Evolutionary conservation across 345 rosid genomes (phyloP).

Genomic region (Linum usitatissimum): DNA sequence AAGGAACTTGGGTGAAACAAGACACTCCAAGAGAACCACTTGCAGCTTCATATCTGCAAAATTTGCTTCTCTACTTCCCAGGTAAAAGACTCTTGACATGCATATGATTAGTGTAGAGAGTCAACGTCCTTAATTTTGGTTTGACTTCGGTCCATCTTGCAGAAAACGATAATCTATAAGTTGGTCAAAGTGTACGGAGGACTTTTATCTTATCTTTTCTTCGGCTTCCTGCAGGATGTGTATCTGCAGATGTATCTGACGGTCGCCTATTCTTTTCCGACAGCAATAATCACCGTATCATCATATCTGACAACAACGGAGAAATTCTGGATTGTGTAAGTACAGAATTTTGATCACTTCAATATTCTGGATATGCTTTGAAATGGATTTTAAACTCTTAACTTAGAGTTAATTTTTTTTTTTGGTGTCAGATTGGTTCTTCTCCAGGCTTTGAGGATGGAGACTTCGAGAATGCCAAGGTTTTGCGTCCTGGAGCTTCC

Average conservation of each 20-base stretch:
- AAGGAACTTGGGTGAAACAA: constrained; percentile 49
- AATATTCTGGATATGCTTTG: no score
- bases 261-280: constrained; percentile 70
- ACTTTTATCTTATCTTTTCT: background rate
- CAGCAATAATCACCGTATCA: constrained; percentile 88
- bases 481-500: constrained; percentile 70
- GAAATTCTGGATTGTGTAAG: constrained; percentile 76
- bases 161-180: background rate
- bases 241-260: constrained; percentile 65
- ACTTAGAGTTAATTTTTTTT: constrained; percentile 30
- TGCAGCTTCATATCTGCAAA: constrained; percentile 34
- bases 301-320: constrained; percentile 46
- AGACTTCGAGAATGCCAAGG: constrained; percentile 75
- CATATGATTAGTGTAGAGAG: background rate
- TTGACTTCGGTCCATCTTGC: background rate
- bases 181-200: background rate
- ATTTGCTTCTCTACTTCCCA: constrained; percentile 60
- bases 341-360: constrained; percentile 6
- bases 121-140: background rate
- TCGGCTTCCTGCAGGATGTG: constrained; percentile 42
- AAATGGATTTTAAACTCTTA: constrained; percentile 22
- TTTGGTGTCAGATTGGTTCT: constrained; percentile 75
- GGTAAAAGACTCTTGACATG: constrained; percentile 30
- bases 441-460: constrained; percentile 98
- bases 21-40: constrained; percentile 42